Evolutionary conservation across 1,284 basidiomycete genomes (phyloP), one percentile per base, ranked within the genome.

Genomic region (Thelephora terrestris): DNA sequence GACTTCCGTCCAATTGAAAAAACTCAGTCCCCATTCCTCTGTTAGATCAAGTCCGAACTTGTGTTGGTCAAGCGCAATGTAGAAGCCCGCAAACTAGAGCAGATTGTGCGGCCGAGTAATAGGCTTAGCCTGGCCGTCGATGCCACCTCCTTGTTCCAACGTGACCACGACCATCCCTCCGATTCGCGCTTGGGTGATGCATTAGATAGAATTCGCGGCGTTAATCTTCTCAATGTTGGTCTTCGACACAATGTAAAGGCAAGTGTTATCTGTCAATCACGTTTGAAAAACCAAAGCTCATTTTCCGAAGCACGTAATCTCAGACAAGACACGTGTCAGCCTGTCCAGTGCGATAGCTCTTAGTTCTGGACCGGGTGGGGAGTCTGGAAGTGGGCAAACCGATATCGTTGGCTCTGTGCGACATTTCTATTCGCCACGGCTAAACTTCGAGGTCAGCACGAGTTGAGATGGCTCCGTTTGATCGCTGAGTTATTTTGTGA

Each of bases 351-450:
- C 44, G 43, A 34, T 49, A 3, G 43, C 46, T 45, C 52, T 27
- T n/a, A 47, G 38, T 21, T 50, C 17, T 21, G 17, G 20, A 20
- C 38, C 20, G 21, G 62, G 7, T 53, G 61, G 38, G 58, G 60
- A 12, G 52, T 55, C 6, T 65, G 68, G 7, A 61, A 59, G 20
- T 7, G 44, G 42, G n/a, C 29, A 17, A 32, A 70, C 68, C 7
- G 71, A 71, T 47, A 43, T 79, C 5, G 53, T 72, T 35, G 73
- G 73, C 24, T 76, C 75, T 1, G 48, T 78, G 21, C 69, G 68
- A 47, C 73, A 77, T 53, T 75, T 75, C 47, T 75, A 68, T 56
- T 72, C 69, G 10, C 71, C 72, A 2, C 63, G 67, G 10, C 58
- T 76, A 21, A 57, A 58, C 39, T 59, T 71, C 38, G 63, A 69